Base-by-base conservation (phyloP, 805 yeast genomes). In the Starmerella gropengiesseri region DNA sequence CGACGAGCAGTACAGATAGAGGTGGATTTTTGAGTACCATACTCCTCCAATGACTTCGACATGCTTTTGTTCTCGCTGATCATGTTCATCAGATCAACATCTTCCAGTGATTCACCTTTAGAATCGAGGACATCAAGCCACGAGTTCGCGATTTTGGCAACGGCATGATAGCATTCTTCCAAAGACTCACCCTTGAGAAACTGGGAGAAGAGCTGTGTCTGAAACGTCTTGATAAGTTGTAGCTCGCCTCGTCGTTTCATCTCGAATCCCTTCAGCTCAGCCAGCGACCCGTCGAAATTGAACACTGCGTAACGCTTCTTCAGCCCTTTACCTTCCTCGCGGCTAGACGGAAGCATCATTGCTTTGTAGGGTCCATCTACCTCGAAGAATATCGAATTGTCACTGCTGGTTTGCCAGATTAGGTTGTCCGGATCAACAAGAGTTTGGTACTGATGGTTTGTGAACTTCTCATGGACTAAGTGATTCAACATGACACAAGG, bases 341-440 rank as follows among this genome's bases (percentile, higher is more conserved):
- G 84, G 0, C 97, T 89, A 0, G 97, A 86, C 4, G 99, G 99
- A 40, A 91, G 69, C 44, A 91, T 75, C 98, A 91, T 91, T 0
- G 98, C 98, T 55, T 77, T 81, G 59, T 91, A 91, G 1, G 99
- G 99, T 9, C 99, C 99, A 66, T 91, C 99, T 16, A 93, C 95
- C 60, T 91, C 99, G 53, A 91, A 91, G 64, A 89, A 89, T 62
- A 91, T 91, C 13, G 95, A 81, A 61, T 91, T 91, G 56, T 91
- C 98, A 17, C 89, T 77, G 37, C 73, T 72, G 0, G 86, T 80
- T 43, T 78, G 76, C 62, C 89, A 91, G 52, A 73, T 74, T 57
- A 75, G 71, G 11, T 39, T 48, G 1, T 68, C 70, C 0, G 83
- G 77, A 57, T 89, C 94, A 1, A 73, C 75, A 37, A 87, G 65